Base-by-base conservation (phyloP, 257 asterid species). In the Solanum pimpinellifolium region DNA sequence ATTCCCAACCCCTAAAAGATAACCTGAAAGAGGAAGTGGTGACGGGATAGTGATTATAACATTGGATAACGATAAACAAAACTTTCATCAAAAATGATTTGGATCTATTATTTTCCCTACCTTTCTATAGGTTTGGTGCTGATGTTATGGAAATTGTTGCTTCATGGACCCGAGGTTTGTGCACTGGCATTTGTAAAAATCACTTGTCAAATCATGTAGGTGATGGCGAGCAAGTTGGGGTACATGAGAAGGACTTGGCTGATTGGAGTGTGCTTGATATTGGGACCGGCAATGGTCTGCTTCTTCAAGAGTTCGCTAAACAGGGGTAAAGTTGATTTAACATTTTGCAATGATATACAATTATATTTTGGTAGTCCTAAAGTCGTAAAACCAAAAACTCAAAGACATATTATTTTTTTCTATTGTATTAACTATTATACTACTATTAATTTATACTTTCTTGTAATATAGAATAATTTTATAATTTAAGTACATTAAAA, bases 241-340 rank as follows among this genome's bases (percentile, higher is more conserved):
- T 90, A 62, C 84, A 88, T 90, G 97, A 91, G 75, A 94, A 92
- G 73, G 98, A 93, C 73, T 75, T 94, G 82, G 93, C 97, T 83
- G 89, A 89, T 80, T 97, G 98, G 99, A 92, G 93, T 87, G 96
- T 97, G 85, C 96, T 97, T 88, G 99, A 97, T 90, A 89, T 96
- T 89, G 99, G 99, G 89, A 97, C 99, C 84, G 99, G 99, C 82
- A 97, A 97, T 15, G 99, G 99, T 77, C 86, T 97, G 91, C 98
- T 97, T 92, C 98, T 96, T 83, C 99, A 97, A 89, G 98, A 97
- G 94, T 89, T 97, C 86, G 92, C 96, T 89, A 97, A 95, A 90
- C 98, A 89, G 65, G 99, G 99, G 99, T 97, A 91, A 90, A 70
- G 74, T 88, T 83, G 47, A 83, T 69, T 49, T 49, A 49, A 49